Conservation (phyloP, 306 rosid genomes). For the Vigna nakashimae region DNA sequence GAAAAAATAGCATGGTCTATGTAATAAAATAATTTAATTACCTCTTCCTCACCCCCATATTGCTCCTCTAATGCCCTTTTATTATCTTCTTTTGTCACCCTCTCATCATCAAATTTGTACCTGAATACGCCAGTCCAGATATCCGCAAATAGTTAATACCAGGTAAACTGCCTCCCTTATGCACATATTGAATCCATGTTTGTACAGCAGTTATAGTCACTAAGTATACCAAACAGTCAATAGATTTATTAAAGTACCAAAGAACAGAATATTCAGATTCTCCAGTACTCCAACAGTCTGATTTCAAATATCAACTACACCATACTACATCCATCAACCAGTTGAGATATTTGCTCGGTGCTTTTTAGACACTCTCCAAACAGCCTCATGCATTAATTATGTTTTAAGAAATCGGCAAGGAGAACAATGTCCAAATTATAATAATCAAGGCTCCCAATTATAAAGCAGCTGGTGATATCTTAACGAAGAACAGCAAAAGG, state of each 20-base stretch:
- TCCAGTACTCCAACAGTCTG: constrained; percentile 5
- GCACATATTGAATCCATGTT: constrained; percentile 4
- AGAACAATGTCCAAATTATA: too few relatives aligned
- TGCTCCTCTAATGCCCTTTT: constrained; percentile 96
- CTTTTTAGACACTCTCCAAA: too few relatives aligned
- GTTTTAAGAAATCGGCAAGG: too few relatives aligned
- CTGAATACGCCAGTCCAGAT: constrained; percentile 48
- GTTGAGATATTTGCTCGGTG: too few relatives aligned
- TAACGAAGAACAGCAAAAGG: too few relatives aligned
- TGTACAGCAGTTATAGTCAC: constrained; percentile 18
- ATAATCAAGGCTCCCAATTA: too few relatives aligned
- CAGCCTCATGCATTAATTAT: too few relatives aligned
- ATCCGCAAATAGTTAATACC: constrained; percentile 8
- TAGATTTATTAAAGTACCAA: constrained; percentile 13
- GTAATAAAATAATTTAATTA: constrained; percentile 44
- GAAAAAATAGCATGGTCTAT: constrained; percentile 16
- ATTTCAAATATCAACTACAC: constrained; percentile 8
- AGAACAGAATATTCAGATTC: constrained; percentile 14
- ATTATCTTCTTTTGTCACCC: constrained; percentile 92
- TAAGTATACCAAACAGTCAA: background rate
- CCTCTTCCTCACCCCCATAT: constrained; percentile 99
- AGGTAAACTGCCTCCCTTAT: background rate
- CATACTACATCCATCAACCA: too few relatives aligned
- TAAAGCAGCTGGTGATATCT: too few relatives aligned
- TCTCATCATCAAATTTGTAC: constrained; percentile 92